Base-by-base conservation (phyloP, 306 rosid genomes). In the Pterocarpus santalinus region DNA sequence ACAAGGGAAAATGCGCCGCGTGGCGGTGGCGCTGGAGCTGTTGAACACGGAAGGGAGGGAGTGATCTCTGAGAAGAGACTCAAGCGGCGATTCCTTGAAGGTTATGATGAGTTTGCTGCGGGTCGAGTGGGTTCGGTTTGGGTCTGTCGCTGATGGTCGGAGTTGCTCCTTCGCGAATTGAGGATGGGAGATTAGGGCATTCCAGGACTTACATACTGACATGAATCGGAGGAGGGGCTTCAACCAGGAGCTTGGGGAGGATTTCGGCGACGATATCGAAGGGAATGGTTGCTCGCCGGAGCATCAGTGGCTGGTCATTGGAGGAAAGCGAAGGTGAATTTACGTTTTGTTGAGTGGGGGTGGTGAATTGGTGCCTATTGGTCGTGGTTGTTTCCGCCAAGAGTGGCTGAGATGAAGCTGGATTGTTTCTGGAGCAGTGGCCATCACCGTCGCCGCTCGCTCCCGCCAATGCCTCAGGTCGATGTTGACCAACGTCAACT, bases 171-270 rank as follows among this genome's bases (percentile, higher is more conserved):
- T 72, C 1, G 70, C 82, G 63, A 87, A 87, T n/a, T 81, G 44
- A 61, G 82, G 82, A 70, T 78, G 61, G 46, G 84, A 87, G 41
- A 87, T 87, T 3, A 86, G 74, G 32, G 87, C 58, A 7, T 80
- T 71, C 87, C 87, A 86, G 1, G 70, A 69, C 53, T 84, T 72
- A 28, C 79, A 77, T 0, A 81, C 79, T 32, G 81, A 72, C 33
- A 39, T 69, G 68, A 83, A 1, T 64, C 57, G 87, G 4, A 68
- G 12, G 30, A 87, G 85, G 11, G 0, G 10, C 14, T 73, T 83
- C 6, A 78, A 1, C 82, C 0, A 85, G 83, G 4, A 87, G 73
- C 47, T 81, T 35, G 0, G 9, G 39, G 17, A 87, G 87, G 46
- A 87, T 81, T 63, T 84, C 79, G 2, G 1, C 12, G 1, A 86